phyloP scores from a whole-genome alignment of 176 grass and related monocot species.

The Secale cereale region DNA sequence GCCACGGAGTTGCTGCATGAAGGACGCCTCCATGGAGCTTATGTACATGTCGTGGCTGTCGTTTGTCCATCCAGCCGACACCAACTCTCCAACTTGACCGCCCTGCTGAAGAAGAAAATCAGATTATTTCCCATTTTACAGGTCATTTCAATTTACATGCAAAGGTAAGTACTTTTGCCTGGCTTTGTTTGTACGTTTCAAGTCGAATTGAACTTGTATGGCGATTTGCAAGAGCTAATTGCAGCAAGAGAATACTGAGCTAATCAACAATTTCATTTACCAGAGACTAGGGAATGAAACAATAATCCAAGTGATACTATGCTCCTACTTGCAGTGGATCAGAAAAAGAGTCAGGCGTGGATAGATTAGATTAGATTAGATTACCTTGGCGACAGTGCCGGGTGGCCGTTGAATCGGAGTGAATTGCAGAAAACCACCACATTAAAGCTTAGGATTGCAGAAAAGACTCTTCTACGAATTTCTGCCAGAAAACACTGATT shows the following conservation, averaged over 20 bases:
- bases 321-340: background rate
- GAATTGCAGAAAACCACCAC: too few relatives aligned
- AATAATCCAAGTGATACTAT: too few relatives aligned
- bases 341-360: background rate
- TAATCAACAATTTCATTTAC: background rate
- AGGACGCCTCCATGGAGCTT: conserved; percentile 62
- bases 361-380: background rate
- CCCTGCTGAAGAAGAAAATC: conserved; percentile 18
- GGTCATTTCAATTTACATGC: background rate
- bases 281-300: too few relatives aligned
- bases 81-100: background rate
- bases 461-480: too few relatives aligned
- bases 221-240: background rate
- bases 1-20: conserved; percentile 43
- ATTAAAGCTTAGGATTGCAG: too few relatives aligned
- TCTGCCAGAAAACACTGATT: too few relatives aligned
- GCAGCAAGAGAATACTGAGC: background rate
- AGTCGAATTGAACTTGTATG: background rate
- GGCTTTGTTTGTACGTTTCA: too few relatives aligned
- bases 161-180: background rate
- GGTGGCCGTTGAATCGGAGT: too few relatives aligned
- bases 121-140: background rate
- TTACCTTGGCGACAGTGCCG: conserved; percentile 26
- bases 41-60: conserved; percentile 54
- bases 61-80: conserved; percentile 52